Evolutionary conservation across 2,329 filamentous ascomycete species (phyloP), one percentile per base, ranked within the genome.

Genomic region (Epichloe festucae): DNA sequence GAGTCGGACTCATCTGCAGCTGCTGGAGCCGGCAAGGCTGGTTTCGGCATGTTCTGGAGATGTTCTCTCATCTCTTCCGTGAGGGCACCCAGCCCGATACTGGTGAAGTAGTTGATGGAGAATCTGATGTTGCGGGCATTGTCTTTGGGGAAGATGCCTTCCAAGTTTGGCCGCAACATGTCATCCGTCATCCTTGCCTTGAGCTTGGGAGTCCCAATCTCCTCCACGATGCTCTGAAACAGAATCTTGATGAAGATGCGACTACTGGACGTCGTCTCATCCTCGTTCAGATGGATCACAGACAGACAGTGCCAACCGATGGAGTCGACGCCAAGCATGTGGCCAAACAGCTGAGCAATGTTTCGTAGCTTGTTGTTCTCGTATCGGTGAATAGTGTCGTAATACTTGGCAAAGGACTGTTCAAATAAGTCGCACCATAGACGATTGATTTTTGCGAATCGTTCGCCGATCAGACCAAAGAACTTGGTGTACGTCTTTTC

Each of bases 21-120:
- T 21, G 80, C 74, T 1, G 87, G 72, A 1, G 88, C 81, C 5
- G 87, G 86, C 23, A 87, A 72, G 1, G 85, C 77, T 3, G 90
- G 89, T 64, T 94, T 93, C 12, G 90, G 90, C 68, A 94, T 81
- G 63, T 89, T 95, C 65, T 90, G 86, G 52, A 98, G 76, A 64
- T 85, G 82, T 62, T 94, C 88, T 67, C 93, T 84, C 89, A 96
- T 95, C 58, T 89, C 87, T 65, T 98, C 93, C 2, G 93, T 98
- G 55, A 98, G 77, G 23, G 81, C 82, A 64, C 93, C 93, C 87
- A 98, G 94, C 53, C 90, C 89, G 61, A 98, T 95, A 62, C 89
- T 93, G 10, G 93, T 98, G 67, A 98, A 97, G 76, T 96, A 98
- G 70, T 98, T 98, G 82, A 98, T 95, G 48, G 90, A 88, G 74